A percentile compares a stretch with the other conserved stretches of the same genome.
phyloP scores from a whole-genome alignment of 106 monocot species.

The Phalaenopsis aphrodite region DNA sequence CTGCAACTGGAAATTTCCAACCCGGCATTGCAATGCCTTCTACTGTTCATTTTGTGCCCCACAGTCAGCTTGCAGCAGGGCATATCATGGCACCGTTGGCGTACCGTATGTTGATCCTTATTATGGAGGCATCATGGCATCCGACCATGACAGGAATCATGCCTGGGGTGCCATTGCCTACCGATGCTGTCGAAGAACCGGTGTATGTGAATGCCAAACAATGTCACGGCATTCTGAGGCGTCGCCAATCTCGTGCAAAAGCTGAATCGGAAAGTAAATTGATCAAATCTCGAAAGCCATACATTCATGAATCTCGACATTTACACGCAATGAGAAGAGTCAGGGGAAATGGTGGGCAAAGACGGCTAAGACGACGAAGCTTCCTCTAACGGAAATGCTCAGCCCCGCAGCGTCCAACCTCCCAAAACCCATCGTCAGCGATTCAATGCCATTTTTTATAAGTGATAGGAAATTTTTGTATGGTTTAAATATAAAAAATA shows the following conservation, averaged over 20 bases:
- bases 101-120: constrained; percentile 48
- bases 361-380: constrained; percentile 13
- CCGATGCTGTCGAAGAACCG: constrained; percentile 52
- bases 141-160: constrained; percentile 39
- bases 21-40: constrained; percentile 23
- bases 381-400: constrained; percentile 1
- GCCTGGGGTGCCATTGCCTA: constrained; percentile 45
- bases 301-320: constrained; percentile 58
- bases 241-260: constrained; percentile 64
- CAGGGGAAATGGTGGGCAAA: constrained; percentile 43
- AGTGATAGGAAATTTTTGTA: no score
- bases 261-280: constrained; percentile 61
- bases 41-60: constrained; percentile 22
- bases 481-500: no score
- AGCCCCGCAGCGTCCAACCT: constrained; percentile 3
- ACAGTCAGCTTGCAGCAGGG: constrained; percentile 14
- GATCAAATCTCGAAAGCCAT: constrained; percentile 54
- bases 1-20: constrained; percentile 14
- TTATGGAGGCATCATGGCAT: constrained; percentile 43
- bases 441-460: no score
- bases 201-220: constrained; percentile 64
- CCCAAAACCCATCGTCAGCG: neutral
- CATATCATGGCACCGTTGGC: constrained; percentile 31
- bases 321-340: constrained; percentile 48
- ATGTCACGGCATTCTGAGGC: constrained; percentile 55